Evolutionary conservation across 2,329 filamentous ascomycete species (phyloP), one percentile per base, ranked within the genome.

Genomic region (Phialemonium atrogriseum): DNA sequence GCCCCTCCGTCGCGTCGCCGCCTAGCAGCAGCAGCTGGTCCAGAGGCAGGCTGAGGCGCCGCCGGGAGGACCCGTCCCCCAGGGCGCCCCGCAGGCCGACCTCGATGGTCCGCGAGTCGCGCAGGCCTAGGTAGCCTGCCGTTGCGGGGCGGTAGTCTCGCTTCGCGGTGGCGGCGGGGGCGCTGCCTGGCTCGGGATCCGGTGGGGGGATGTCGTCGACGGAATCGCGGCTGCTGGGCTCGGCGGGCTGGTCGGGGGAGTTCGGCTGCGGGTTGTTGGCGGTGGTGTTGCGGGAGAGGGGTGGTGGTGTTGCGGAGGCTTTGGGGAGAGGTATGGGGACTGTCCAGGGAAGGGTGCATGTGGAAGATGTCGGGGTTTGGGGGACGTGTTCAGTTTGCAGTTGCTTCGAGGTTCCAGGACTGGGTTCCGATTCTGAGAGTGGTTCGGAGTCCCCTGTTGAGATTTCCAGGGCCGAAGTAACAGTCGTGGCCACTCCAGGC

Each of bases 61-160:
- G 44, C n/a, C n/a, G n/a, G n/a, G n/a, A n/a, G n/a, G n/a, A n/a
- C 11, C 44, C 37, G 3, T 48, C 47, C 2, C 45, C 48, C 24
- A 55, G 39, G 4, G 52, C 50, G 10, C 46, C 43, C 10, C 49
- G 48, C 14, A 57, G 37, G 1, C 48, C 50, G 17, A 52, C 32
- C 10, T 46, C 44, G 7, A 42, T 37, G n/a, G 44, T 39, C 7
- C 38, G 41, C 6, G 39, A 38, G 37, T 51, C 50, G 34, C 46
- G 40, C 10, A 58, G 35, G 12, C 52, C 52, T 2, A 57, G 38
- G 30, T 45, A 44, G 16, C 54, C 51, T 3, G 52, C 45, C 1
- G 52, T 52, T 4, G 49, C 43, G n/a, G 37, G 43, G 20, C 48
- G 36, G 36, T 36, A 36, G n/a, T n/a, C n/a, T n/a, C n/a, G n/a